Percentiles rank a stretch among this genome's conserved stretches.
phyloP scores from a whole-genome alignment of 1,284 basidiomycete species.

The Sanghuangporus weigelae region DNA sequence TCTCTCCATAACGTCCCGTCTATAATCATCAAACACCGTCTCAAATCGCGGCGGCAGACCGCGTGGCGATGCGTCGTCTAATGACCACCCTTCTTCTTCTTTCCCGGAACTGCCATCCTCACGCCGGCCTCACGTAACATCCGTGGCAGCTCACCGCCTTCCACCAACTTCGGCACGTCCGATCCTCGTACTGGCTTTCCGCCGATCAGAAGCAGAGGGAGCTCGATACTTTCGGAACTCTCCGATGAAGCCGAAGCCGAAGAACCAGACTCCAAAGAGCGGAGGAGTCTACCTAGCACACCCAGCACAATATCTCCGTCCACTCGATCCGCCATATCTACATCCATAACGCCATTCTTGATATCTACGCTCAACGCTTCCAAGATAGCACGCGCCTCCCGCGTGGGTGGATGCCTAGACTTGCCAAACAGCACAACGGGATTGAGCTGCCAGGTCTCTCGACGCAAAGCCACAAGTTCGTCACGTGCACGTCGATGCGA shows the following conservation, averaged over 20 bases:
- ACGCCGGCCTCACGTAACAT: slow-evolving; percentile 55
- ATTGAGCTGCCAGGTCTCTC: slow-evolving; percentile 65
- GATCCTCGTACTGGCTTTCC: slow-evolving; percentile 37
- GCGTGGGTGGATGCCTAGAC: slow-evolving; percentile 31
- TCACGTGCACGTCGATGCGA: slow-evolving; percentile 22
- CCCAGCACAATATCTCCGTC: slow-evolving; percentile 44
- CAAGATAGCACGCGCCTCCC: not conserved
- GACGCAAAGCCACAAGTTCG: slow-evolving; percentile 51
- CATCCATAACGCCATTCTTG: not conserved
- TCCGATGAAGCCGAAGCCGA: not conserved
- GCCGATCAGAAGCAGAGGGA: slow-evolving; percentile 70
- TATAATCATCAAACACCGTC: too few species aligned
- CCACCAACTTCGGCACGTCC: slow-evolving; percentile 42
- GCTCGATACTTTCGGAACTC: slow-evolving; percentile 41
- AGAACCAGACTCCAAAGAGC: not conserved
- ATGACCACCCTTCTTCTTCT: slow-evolving; percentile 39
- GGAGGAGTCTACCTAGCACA: slow-evolving; percentile 42
- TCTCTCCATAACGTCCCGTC: too few species aligned
- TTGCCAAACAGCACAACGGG: slow-evolving; percentile 78
- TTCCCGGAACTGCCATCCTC: slow-evolving; percentile 39
- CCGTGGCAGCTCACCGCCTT: slow-evolving; percentile 46
- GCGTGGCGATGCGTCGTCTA: not conserved
- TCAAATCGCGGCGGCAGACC: too few species aligned
- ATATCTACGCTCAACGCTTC: not conserved
- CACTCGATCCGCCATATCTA: slow-evolving; percentile 1